Evolutionary conservation across 78 protist species (phyloP), one percentile per base, ranked within the genome.

Genomic region (Polysphondylium violaceum): DNA sequence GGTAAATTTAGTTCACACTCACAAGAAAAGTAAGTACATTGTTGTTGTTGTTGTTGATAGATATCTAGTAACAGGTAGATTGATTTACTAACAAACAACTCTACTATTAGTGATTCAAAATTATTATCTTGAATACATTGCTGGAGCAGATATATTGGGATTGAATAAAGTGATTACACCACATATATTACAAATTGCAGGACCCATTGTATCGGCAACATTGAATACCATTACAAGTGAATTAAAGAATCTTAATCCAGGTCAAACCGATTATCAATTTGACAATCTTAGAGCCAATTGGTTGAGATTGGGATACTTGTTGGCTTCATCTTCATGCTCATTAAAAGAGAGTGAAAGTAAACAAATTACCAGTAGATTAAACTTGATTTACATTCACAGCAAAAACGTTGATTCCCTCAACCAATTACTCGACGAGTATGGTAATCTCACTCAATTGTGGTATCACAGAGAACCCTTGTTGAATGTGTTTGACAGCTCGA

Each of bases 101-200:
- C 12, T 19, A 4, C 21, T 56, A 59, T 29, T 17, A 83, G 94
- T 68, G 31, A 88, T 88, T 63, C 94, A 88, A 63, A 88, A 65
- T 63, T 88, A 88, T 67, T 88, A 88, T 76, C 27, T 88, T 33
- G 94, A 88, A 76, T 88, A 88, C 55, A 69, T 88, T 29, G 41
- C 72, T 35, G 94, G 94, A 23, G 91, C 91, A 40, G 91, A 83
- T 69, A 40, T 56, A 56, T 69, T 83, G 43, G 91, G 91, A n/a
- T 71, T 83, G 33, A 31, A n/a, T 17, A 83, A 83, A 36, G 72
- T 83, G 2, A 25, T 69, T 51, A 69, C 61, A 31, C 72, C 73
- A 55, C 77, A 83, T 31, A 9, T 83, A 29, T n/a, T 59, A 59
- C 78, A 83, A n/a, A 59, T 9, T 29, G 81, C 79, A 35, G 79